phyloP scores from a whole-genome alignment of 805 yeast species.

The Metschnikowia sp. region DNA sequence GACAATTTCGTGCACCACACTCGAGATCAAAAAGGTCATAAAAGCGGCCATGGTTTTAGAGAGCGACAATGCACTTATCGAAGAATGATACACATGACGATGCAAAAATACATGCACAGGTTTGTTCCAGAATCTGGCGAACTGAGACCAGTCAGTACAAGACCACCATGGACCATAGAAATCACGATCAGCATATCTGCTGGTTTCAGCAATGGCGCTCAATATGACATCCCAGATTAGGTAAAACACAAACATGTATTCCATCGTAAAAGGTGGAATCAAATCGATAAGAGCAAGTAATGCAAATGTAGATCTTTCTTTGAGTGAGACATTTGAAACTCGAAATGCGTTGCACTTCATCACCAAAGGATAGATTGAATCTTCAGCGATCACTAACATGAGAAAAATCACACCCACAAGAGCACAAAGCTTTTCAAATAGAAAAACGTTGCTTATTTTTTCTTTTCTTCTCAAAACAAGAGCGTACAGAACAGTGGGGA shows the following conservation, averaged over 20 bases:
- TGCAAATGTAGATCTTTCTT: slow-evolving; percentile 5
- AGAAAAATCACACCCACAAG: slow-evolving; percentile 82
- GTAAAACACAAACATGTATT: slow-evolving; percentile 77
- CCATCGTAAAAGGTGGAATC: slow-evolving; percentile 73
- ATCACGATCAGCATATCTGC: slow-evolving; percentile 82
- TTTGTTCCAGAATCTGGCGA: slow-evolving; percentile 88
- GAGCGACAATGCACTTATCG: slow-evolving; percentile 71
- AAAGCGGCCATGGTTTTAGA: slow-evolving; percentile 68
- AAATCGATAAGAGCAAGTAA: slow-evolving; percentile 55
- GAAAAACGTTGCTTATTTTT: slow-evolving; percentile 64
- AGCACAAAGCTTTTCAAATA: slow-evolving; percentile 67
- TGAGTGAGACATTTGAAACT: slow-evolving; percentile 10
- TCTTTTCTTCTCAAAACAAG: slow-evolving; percentile 77
- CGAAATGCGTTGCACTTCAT: slow-evolving; percentile 55
- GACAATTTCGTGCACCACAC: slow-evolving; percentile 84
- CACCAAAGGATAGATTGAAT: slow-evolving; percentile 70
- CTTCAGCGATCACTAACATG: slow-evolving; percentile 79
- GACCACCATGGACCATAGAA: slow-evolving; percentile 99
- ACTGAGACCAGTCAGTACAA: slow-evolving; percentile 88
- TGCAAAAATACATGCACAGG: slow-evolving; percentile 89
- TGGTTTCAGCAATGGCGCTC: slow-evolving; percentile 85
- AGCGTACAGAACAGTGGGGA: slow-evolving; percentile 84
- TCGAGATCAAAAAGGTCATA: slow-evolving; percentile 73
- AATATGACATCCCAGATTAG: slow-evolving; percentile 94
- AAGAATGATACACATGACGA: slow-evolving; percentile 91